Percentiles rank a stretch among this genome's conserved stretches.
Conservation (phyloP, 2,329 filamentous ascomycete species). For the Geosmithia morbida region DNA sequence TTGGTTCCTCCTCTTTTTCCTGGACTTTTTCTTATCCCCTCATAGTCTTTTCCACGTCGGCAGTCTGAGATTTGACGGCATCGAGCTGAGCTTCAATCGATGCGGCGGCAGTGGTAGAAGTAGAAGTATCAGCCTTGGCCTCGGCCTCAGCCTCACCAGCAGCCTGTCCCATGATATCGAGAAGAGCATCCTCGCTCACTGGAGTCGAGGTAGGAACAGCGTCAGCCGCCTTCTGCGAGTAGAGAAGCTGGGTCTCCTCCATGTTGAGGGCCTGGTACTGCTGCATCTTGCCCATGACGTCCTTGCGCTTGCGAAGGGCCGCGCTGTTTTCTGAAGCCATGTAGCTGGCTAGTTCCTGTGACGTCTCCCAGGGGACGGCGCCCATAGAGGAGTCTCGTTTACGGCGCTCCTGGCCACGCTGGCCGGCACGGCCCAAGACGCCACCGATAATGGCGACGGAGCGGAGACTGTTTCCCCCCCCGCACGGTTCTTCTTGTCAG, state of each 20-base stretch:
- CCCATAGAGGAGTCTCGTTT: constrained; percentile 47
- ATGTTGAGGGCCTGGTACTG: constrained; percentile 20
- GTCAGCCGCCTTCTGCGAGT: background rate
- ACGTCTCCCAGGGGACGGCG: constrained; percentile 45
- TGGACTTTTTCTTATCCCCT: background rate
- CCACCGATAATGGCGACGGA: constrained; percentile 71
- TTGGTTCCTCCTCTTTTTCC: background rate
- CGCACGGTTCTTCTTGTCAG: background rate
- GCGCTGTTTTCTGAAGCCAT: constrained; percentile 17
- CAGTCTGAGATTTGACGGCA: background rate
- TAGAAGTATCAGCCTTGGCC: background rate
- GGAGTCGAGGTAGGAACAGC: background rate
- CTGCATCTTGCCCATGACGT: constrained; percentile 20
- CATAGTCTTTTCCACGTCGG: constrained; percentile 1
- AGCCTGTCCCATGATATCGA: constrained; percentile 14
- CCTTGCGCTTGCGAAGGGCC: constrained; percentile 16
- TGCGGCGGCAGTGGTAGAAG: constrained; percentile 3
- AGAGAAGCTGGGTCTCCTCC: constrained; percentile 17
- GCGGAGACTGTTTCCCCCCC: constrained; percentile 67
- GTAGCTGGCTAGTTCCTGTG: constrained; percentile 24
- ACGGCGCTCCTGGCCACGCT: constrained; percentile 58
- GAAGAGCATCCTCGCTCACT: constrained; percentile 18
- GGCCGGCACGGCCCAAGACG: constrained; percentile 70
- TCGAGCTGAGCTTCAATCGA: constrained; percentile 1
- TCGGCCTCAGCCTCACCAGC: constrained; percentile 7